These are phyloP conservation scores for Pseudogymnoascus sp. DNA, from an alignment of 2,329 filamentous ascomycete genomes.

Conservation along the genomic window DNA sequence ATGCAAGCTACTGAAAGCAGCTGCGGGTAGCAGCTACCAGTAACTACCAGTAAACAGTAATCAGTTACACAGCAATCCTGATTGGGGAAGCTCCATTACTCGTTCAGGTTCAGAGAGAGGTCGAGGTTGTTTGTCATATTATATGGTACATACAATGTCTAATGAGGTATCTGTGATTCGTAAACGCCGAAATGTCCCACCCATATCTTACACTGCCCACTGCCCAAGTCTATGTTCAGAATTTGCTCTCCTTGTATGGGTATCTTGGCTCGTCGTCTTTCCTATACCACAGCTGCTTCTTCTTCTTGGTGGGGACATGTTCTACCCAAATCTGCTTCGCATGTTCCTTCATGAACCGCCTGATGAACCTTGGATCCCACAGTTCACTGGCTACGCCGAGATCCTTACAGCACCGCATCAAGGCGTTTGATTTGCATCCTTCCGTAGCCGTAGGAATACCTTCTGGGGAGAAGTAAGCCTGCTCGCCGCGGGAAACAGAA, in stretches of 20 bases:
- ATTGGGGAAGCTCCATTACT: background rate
- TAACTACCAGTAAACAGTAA: background rate
- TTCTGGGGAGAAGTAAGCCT: slow-evolving; percentile 85
- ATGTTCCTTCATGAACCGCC: slow-evolving; percentile 67
- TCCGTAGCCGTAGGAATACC: slow-evolving; percentile 91
- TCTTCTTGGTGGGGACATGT: slow-evolving; percentile 79
- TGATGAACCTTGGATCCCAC: slow-evolving; percentile 91
- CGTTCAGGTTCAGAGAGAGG: background rate
- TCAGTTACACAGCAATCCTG: background rate
- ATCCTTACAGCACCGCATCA: slow-evolving; percentile 98
- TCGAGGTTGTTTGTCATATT: background rate
- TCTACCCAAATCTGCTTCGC: slow-evolving; percentile 84
- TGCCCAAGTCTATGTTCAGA: slow-evolving; percentile 6
- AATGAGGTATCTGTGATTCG: slow-evolving; percentile 3
- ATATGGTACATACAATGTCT: slow-evolving; percentile 7
- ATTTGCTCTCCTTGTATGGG: slow-evolving; percentile 46
- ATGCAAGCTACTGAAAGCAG: background rate
- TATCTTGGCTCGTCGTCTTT: slow-evolving; percentile 71
- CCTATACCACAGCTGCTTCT: slow-evolving; percentile 76
- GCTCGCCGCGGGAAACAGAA: slow-evolving; percentile 86
- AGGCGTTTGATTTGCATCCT: slow-evolving; percentile 93
- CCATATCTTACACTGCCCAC: background rate
- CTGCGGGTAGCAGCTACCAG: background rate
- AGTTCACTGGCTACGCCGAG: slow-evolving; percentile 89
- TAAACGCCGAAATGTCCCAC: background rate